Conservation (phyloP, 495 filamentous ascomycete species). For the Penicillium paradoxum region DNA sequence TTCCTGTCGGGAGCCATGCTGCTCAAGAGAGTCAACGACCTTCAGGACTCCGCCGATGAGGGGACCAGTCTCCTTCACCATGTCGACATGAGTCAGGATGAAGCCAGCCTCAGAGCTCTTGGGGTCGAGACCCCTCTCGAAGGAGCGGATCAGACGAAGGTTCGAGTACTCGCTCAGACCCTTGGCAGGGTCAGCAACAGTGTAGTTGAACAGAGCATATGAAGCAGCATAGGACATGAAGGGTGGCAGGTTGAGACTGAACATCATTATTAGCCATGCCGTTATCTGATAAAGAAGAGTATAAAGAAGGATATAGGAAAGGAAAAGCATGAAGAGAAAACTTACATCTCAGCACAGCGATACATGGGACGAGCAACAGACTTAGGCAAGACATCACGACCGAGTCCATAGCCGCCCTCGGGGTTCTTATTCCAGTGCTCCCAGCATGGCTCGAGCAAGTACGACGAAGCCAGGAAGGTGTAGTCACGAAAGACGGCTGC, state of each 20-base stretch:
- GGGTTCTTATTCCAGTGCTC: constrained; percentile 55
- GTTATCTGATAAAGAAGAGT: neutral
- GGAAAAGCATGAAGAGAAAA: constrained; percentile 14
- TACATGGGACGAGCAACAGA: constrained; percentile 70
- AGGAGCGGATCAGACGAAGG: constrained; percentile 79
- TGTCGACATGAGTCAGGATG: constrained; percentile 75
- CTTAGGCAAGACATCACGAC: constrained; percentile 61
- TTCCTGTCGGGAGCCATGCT: constrained; percentile 38
- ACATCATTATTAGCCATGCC: constrained; percentile 5
- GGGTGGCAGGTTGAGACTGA: constrained; percentile 50
- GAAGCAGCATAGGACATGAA: constrained; percentile 96
- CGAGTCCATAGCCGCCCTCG: constrained; percentile 70
- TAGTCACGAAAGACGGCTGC: constrained; percentile 88
- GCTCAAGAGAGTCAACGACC: constrained; percentile 55
- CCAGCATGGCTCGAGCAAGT: constrained; percentile 93
- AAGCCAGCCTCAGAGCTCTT: constrained; percentile 88
- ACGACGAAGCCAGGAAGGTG: constrained; percentile 80
- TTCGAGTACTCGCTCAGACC: constrained; percentile 67
- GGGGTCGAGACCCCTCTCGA: constrained; percentile 80
- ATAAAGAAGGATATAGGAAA: neutral
- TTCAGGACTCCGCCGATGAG: constrained; percentile 65
- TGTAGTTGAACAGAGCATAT: constrained; percentile 89
- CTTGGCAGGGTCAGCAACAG: constrained; percentile 55
- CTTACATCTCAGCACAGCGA: constrained; percentile 73
- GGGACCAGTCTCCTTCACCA: constrained; percentile 72